Evolutionary conservation across 192 early-diverging fungal species (phyloP), one percentile per base, ranked within the genome.

Genomic region (Oehlia diaphana): DNA sequence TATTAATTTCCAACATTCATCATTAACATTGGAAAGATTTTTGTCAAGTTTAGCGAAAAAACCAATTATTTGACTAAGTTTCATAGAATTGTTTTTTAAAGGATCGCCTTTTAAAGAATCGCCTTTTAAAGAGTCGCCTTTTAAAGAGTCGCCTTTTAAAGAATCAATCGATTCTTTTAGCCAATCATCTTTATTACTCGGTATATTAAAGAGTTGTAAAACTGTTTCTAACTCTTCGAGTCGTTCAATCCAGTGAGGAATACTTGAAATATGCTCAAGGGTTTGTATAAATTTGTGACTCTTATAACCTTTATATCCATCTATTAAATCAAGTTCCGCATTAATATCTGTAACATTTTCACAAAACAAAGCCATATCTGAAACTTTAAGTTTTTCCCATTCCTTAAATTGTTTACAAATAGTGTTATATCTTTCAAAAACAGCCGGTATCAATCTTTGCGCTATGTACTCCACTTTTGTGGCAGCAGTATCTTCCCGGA

Each of bases 281-380:
- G 31, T 4, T 5, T 71, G 8, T 26, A n/a, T 1, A 62, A 70
- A 26, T 26, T 44, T 58, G 19, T 14, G 10, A 13, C 3, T 42
- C 31, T 23, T 28, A 26, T 13, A 13, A 58, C 6, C 23, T 39
- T 53, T 16, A 23, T 33, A 6, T 9, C 2, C 16, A 53, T 23
- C 7, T 35, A 79, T 71, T 9, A 79, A 79, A 28, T 72, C 12
- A 9, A 79, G 5, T 71, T 79, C 77, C 16, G 3, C 33, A 39
- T 16, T 62, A 35, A 70, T 10, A 63, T 79, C 28, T 28, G 9
- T 23, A 42, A 62, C 68, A 71, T 71, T 71, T 28, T 62, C 39
- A 68, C 77, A 79, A 12, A 71, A 16, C 12, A 79, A 19, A 31
- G 8, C 3, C 13, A 37, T 35, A 21, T 35, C 9, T 23, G 33